phyloP scores from a whole-genome alignment of 352 stramenopile species.

The Phytophthora aleatoria region DNA sequence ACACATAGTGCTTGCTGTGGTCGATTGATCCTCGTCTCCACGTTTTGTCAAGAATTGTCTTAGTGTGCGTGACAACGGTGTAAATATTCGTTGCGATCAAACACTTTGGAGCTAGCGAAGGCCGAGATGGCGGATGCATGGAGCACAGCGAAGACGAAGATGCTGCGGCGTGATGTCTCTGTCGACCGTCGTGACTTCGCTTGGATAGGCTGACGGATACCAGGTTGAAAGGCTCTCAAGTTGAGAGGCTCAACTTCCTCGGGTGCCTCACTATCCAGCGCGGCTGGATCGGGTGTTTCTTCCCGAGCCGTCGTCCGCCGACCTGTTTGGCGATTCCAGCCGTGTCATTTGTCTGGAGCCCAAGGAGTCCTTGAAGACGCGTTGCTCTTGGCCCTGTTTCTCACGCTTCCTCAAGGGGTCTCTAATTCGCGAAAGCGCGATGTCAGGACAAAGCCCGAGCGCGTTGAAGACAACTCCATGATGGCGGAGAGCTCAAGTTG shows the following conservation, averaged over 20 bases:
- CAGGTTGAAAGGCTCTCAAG: slow-evolving; percentile 18
- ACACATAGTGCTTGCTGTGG: background rate
- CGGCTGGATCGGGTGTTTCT: background rate
- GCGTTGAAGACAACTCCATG: slow-evolving; percentile 27
- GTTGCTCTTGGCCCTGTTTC: slow-evolving; percentile 26
- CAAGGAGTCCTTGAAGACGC: background rate
- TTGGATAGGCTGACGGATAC: slow-evolving; percentile 37
- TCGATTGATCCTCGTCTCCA: slow-evolving; percentile 9
- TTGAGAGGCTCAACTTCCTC: background rate
- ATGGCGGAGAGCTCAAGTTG: slow-evolving; percentile 13
- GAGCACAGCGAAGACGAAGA: slow-evolving; percentile 14
- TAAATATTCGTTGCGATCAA: slow-evolving; percentile 7
- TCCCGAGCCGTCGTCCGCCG: slow-evolving; percentile 5
- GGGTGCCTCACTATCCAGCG: background rate
- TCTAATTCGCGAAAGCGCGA: slow-evolving; percentile 18
- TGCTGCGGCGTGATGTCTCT: slow-evolving; percentile 19
- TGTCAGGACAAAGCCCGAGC: slow-evolving; percentile 11
- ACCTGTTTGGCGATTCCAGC: background rate
- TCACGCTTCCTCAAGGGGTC: slow-evolving; percentile 8
- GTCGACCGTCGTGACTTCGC: slow-evolving; percentile 21
- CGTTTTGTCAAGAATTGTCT: slow-evolving; percentile 1
- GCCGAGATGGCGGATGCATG: slow-evolving; percentile 3
- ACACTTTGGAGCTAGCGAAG: slow-evolving; percentile 2
- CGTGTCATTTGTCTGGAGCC: slow-evolving; percentile 14
- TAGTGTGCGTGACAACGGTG: background rate